phyloP scores from a whole-genome alignment of 148 eudicot genomes.

The Vaccinium vitisidaea region DNA sequence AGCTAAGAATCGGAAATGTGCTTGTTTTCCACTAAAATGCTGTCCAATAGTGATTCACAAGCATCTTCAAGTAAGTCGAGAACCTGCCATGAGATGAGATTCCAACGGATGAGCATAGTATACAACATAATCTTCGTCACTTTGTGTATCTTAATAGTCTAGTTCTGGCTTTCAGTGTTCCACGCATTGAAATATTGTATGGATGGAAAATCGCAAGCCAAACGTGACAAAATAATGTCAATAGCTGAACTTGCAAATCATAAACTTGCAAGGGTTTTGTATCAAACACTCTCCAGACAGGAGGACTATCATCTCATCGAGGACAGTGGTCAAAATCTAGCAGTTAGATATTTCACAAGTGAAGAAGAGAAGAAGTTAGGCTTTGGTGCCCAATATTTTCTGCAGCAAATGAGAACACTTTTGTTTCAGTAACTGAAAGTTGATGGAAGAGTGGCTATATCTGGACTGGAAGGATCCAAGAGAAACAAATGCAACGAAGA shows the following conservation, averaged over 20 bases:
- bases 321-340: not conserved
- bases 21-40: slow-evolving; percentile 46
- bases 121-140: too few relatives aligned
- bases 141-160: not conserved
- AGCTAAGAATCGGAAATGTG: slow-evolving; percentile 19
- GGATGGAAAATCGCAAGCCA: not conserved
- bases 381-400: not conserved
- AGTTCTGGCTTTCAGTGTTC: not conserved
- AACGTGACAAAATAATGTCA: not conserved
- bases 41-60: slow-evolving; percentile 80
- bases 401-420: not conserved
- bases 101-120: not conserved
- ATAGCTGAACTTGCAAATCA: not conserved
- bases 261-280: not conserved
- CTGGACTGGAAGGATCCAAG: not conserved
- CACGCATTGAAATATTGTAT: not conserved
- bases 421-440: not conserved
- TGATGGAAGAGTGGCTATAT: not conserved
- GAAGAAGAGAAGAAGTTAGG: not conserved
- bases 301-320: not conserved
- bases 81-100: slow-evolving; percentile 47
- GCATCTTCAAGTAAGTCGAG: slow-evolving; percentile 92
- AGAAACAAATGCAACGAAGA: not conserved
- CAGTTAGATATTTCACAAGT: not conserved
- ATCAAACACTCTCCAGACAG: not conserved